Percentiles rank a stretch among this genome's conserved stretches.
phyloP scores from a whole-genome alignment of 2,329 filamentous ascomycete genomes.

The Thermomyces lanuginosus region DNA sequence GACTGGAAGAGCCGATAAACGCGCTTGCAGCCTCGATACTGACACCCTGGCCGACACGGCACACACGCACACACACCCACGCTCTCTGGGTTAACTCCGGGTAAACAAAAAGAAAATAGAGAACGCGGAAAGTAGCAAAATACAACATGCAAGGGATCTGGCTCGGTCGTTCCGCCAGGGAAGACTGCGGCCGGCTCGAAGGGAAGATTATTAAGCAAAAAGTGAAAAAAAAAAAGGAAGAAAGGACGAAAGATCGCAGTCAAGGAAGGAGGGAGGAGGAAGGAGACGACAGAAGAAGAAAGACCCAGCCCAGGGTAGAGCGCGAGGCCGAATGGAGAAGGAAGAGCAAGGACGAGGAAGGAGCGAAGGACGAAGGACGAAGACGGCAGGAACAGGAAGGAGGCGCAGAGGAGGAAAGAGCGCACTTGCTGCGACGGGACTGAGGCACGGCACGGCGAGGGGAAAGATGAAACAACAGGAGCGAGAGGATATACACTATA shows the following conservation, averaged over 20 bases:
- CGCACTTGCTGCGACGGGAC: constrained; percentile 1
- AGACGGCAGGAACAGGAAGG: constrained; percentile 4
- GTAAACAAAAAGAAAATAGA: constrained; percentile 1
- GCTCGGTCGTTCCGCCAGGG: constrained; percentile 27
- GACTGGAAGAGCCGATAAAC: constrained; percentile 1
- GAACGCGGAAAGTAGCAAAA: constrained; percentile 1
- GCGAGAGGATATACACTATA: constrained; percentile 4
- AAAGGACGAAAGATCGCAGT: constrained; percentile 1
- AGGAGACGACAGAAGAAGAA: constrained; percentile 4
- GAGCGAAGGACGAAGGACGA: constrained; percentile 7
- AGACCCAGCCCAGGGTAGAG: not conserved
- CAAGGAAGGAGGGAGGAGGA: constrained; percentile 1
- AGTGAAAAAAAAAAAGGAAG: not conserved
- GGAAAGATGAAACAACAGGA: constrained; percentile 1
- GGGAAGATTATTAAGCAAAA: not conserved
- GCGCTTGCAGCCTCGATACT: too few relatives aligned
- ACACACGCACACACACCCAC: too few relatives aligned
- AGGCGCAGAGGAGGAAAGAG: not conserved
- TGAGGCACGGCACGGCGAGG: constrained; percentile 2
- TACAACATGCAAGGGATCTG: constrained; percentile 7
- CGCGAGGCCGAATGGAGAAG: not conserved
- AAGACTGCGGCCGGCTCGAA: constrained; percentile 9
- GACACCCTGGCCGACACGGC: too few relatives aligned
- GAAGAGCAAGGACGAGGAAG: constrained; percentile 6
- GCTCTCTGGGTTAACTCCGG: too few relatives aligned